Evolutionary conservation across 805 yeast species (phyloP).

Genomic region (Myxozyma geophila): DNA sequence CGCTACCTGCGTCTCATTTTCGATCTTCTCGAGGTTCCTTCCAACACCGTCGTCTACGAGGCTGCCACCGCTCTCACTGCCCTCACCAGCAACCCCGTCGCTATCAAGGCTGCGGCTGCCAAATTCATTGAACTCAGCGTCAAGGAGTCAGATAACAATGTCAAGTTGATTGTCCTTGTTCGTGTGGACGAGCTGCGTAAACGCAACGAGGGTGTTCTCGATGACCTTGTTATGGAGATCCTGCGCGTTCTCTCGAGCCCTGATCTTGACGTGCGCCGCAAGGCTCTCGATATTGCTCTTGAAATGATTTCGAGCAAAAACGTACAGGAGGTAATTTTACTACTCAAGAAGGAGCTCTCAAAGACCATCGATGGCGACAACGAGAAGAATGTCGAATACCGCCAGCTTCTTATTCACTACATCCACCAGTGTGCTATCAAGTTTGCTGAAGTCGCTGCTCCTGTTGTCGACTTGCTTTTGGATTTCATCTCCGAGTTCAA

Average conservation of each 20-base stretch:
- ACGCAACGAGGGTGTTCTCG: constrained; percentile 78
- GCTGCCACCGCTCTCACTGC: constrained; percentile 81
- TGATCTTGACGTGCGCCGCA: constrained; percentile 86
- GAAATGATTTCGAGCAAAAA: constrained; percentile 81
- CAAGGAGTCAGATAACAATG: constrained; percentile 93
- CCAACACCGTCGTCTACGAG: constrained; percentile 81
- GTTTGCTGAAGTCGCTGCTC: constrained; percentile 88
- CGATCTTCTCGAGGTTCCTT: constrained; percentile 70
- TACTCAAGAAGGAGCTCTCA: constrained; percentile 88
- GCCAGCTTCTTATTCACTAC: constrained; percentile 84
- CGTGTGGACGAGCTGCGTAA: constrained; percentile 76
- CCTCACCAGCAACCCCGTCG: constrained; percentile 60
- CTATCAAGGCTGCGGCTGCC: constrained; percentile 76
- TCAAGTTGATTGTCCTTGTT: constrained; percentile 88
- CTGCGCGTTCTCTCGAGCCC: constrained; percentile 84
- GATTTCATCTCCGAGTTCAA: constrained; percentile 86
- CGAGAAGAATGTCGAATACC: constrained; percentile 82
- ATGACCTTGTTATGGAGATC: constrained; percentile 82
- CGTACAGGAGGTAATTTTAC: constrained; percentile 89
- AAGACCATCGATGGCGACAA: constrained; percentile 69
- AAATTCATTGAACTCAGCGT: constrained; percentile 87
- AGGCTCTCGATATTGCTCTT: constrained; percentile 84
- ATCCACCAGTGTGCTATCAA: constrained; percentile 87
- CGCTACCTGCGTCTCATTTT: constrained; percentile 74
- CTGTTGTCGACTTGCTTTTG: constrained; percentile 83